Percentiles rank a stretch among this genome's conserved stretches.
These are phyloP conservation scores for Plasmodium gaboni DNA, from an alignment of 169 alveolate genomes.

Conservation along the genomic window DNA sequence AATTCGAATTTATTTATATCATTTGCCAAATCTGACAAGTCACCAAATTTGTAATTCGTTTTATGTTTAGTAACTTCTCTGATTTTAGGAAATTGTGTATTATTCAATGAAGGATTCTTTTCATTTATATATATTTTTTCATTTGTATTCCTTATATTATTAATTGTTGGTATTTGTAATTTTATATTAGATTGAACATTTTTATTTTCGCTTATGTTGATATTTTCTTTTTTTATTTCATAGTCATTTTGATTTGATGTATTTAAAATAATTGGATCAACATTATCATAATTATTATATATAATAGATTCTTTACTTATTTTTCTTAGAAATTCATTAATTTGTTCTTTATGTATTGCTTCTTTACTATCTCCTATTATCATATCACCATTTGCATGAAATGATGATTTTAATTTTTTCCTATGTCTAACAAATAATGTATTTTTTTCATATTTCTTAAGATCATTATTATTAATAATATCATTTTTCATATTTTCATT, in stretches of 20 bases:
- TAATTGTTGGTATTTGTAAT: slow-evolving; percentile 38
- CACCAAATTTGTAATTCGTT: slow-evolving; percentile 33
- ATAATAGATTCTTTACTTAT: slow-evolving; percentile 40
- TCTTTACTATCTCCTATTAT: slow-evolving; percentile 63
- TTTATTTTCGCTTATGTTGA: slow-evolving; percentile 3
- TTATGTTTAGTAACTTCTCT: slow-evolving; percentile 14
- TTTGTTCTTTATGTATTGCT: slow-evolving; percentile 75
- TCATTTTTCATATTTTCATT: background rate
- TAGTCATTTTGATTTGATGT: background rate
- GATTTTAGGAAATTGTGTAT: slow-evolving; percentile 5
- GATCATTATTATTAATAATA: background rate
- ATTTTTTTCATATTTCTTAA: background rate
- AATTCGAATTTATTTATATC: slow-evolving; percentile 31
- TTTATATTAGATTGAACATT: slow-evolving; percentile 1
- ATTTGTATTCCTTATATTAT: slow-evolving; percentile 20
- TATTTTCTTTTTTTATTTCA: slow-evolving; percentile 16
- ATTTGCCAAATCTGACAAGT: slow-evolving; percentile 29
- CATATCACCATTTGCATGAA: slow-evolving; percentile 72
- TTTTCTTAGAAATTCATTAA: slow-evolving; percentile 59
- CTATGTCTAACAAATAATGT: slow-evolving; percentile 57
- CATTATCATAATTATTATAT: slow-evolving; percentile 24
- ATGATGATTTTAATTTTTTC: slow-evolving; percentile 68
- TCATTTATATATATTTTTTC: background rate
- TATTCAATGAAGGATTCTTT: slow-evolving; percentile 2
- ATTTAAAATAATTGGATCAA: background rate